These are phyloP conservation scores for Didymella lethalis DNA, from an alignment of 2,329 filamentous ascomycete genomes.

Conservation along the genomic window DNA sequence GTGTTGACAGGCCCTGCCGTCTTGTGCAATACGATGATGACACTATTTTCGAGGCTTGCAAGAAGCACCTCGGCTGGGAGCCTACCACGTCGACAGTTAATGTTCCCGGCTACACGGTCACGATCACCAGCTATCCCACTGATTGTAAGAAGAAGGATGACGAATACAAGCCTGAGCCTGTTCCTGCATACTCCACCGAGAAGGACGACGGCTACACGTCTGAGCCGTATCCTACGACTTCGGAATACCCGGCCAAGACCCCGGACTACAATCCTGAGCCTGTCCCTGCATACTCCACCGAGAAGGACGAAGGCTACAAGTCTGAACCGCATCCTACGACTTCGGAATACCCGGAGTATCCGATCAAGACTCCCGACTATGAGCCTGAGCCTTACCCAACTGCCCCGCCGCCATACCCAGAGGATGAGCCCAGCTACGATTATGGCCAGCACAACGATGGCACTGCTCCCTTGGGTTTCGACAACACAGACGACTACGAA, in stretches of 20 bases:
- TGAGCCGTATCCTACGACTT: constrained; percentile 4
- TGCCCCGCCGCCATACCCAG: neutral
- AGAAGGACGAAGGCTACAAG: constrained; percentile 1
- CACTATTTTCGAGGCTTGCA: constrained; percentile 22
- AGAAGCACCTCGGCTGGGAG: constrained; percentile 19
- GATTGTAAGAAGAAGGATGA: constrained; percentile 14
- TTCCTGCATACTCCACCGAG: constrained; percentile 4
- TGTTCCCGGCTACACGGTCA: constrained; percentile 12
- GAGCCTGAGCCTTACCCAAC: neutral
- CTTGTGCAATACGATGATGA: constrained; percentile 21
- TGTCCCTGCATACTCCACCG: constrained; percentile 2
- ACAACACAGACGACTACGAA: constrained; percentile 2
- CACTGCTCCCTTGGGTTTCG: constrained; percentile 2
- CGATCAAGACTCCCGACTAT: neutral
- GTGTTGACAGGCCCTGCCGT: constrained; percentile 27
- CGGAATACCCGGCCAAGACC: neutral
- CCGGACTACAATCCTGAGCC: neutral
- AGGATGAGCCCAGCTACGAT: constrained; percentile 4
- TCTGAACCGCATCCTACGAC: neutral
- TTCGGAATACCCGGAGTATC: neutral
- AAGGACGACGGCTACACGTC: neutral
- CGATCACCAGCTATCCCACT: constrained; percentile 16
- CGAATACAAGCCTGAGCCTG: constrained; percentile 6
- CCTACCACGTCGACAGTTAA: constrained; percentile 1
- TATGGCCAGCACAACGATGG: constrained; percentile 6